Base-by-base conservation (phyloP, 2,329 filamentous ascomycete species). In the Catunica adiposa region DNA sequence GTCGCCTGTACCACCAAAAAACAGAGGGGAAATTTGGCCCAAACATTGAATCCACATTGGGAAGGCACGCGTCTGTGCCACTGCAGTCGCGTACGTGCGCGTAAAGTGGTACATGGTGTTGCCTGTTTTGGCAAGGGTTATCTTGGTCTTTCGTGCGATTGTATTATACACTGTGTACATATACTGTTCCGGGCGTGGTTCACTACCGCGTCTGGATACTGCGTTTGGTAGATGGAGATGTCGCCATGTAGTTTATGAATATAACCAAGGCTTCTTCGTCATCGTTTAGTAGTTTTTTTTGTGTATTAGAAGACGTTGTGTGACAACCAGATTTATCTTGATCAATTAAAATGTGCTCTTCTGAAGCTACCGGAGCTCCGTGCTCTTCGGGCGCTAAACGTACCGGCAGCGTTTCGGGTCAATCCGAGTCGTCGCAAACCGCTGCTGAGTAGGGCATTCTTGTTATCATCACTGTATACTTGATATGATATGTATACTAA, bases 371-470 rank as follows among this genome's bases (percentile, higher is more conserved):
- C 7, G 23, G n/a, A 8, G 44, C 44, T n/a, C 15, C 15, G 37
- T 25, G 47, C 14, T 53, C 57, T 42, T 55, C 47, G 22, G 55
- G 55, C 15, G 58, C 62, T 4, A 62, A 69, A 31, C 77, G 78
- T 61, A 77, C 71, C 61, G 73, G 76, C 59, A 82, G 79, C 69
- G 74, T 79, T 62, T 82, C 79, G 37, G 74, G 77, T 59, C 69
- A 71, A 31, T 78, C 79, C 0, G 73, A 81, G 51, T 71, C 76
- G 55, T 87, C 83, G 1, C 83, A 87, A 62, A 88, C 84, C 15
- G 84, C 84, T 31, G 81, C 79, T 59, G 83, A 87, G 78, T 84
- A 71, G 58, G 69, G 59, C n/a, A 11, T 15, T 20, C n/a, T n/a
- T n/a, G n/a, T 17, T 20, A 3, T 17, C 9, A 46, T 46, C 42